Evolutionary conservation across 768 basidiomycete species (phyloP).

Genomic region (Suillus variegatus): DNA sequence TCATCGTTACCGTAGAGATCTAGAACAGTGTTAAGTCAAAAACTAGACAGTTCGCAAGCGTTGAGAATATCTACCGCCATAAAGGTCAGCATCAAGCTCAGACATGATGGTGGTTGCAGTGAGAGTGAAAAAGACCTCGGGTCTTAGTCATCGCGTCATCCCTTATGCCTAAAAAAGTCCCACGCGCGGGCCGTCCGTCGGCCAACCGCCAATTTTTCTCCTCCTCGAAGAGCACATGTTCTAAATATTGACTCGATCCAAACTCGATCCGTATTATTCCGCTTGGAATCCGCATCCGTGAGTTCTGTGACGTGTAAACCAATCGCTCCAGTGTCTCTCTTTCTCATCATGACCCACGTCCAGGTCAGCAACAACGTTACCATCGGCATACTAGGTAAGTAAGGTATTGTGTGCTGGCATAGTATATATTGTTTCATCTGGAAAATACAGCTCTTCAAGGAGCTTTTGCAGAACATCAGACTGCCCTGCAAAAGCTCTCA

Average conservation of each 20-base stretch:
- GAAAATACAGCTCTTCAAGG: slow-evolving; percentile 77
- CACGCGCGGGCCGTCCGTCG: slow-evolving; percentile 24
- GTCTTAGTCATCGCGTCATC: slow-evolving; percentile 28
- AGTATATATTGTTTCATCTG: background rate
- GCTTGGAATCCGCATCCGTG: background rate
- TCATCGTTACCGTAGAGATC: slow-evolving; percentile 73
- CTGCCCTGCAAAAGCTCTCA: slow-evolving; percentile 60
- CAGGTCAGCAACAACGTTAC: slow-evolving; percentile 18
- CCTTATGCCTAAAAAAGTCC: slow-evolving; percentile 12
- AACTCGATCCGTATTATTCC: slow-evolving; percentile 1
- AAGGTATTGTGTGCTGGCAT: background rate
- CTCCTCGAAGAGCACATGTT: background rate
- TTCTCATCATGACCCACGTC: slow-evolving; percentile 11
- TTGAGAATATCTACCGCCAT: slow-evolving; percentile 62
- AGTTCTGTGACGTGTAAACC: slow-evolving; percentile 1
- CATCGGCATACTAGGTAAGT: slow-evolving; percentile 57
- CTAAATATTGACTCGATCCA: background rate
- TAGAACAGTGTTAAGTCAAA: slow-evolving; percentile 1
- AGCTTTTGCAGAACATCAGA: slow-evolving; percentile 87
- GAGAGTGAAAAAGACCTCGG: slow-evolving; percentile 24
- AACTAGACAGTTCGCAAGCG: background rate
- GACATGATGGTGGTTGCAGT: slow-evolving; percentile 45
- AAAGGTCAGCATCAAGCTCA: slow-evolving; percentile 87
- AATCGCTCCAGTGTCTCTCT: background rate
- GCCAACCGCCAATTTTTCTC: background rate